phyloP scores from a whole-genome alignment of 495 filamentous ascomycete genomes.

The Trichocladium antarcticum region DNA sequence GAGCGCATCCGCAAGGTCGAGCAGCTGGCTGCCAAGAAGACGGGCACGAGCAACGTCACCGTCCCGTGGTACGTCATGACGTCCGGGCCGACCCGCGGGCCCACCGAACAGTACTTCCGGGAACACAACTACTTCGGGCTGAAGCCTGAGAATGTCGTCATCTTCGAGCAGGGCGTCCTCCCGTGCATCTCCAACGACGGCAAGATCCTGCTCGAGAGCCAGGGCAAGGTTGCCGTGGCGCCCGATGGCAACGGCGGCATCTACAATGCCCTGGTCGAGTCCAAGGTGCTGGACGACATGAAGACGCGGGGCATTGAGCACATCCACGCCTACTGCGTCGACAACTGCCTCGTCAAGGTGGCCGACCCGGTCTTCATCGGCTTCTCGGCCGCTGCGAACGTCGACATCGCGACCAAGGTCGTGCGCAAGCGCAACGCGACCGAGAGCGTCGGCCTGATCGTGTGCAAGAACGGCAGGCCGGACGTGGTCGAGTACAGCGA shows the following conservation, averaged over 20 bases:
- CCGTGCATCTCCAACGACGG: slow-evolving; percentile 96
- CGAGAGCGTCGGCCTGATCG: slow-evolving; percentile 90
- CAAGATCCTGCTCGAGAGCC: slow-evolving; percentile 88
- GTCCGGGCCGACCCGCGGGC: slow-evolving; percentile 83
- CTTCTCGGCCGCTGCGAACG: slow-evolving; percentile 76
- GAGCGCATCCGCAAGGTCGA: slow-evolving; percentile 89
- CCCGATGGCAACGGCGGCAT: slow-evolving; percentile 98
- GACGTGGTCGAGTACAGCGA: slow-evolving; percentile 99
- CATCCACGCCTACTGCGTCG: slow-evolving; percentile 94
- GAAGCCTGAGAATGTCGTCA: slow-evolving; percentile 67
- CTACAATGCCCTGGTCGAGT: slow-evolving; percentile 79
- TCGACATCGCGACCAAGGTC: slow-evolving; percentile 96
- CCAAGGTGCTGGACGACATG: slow-evolving; percentile 81
- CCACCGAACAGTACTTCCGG: slow-evolving; percentile 88
- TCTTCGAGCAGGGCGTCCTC: slow-evolving; percentile 95
- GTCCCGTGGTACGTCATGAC: slow-evolving; percentile 99
- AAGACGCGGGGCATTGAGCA: slow-evolving; percentile 80
- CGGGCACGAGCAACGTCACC: slow-evolving; percentile 45
- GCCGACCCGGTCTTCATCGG: slow-evolving; percentile 94
- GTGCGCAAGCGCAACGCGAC: slow-evolving; percentile 96
- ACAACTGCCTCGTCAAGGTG: slow-evolving; percentile 98
- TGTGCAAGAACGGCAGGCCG: slow-evolving; percentile 89
- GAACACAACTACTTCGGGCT: slow-evolving; percentile 85
- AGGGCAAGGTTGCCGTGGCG: slow-evolving; percentile 86
- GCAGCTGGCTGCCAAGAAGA: slow-evolving; percentile 62